These are phyloP conservation scores for Sphaerobolus stellatus DNA, from an alignment of 1,284 basidiomycete species.

Conservation along the genomic window DNA sequence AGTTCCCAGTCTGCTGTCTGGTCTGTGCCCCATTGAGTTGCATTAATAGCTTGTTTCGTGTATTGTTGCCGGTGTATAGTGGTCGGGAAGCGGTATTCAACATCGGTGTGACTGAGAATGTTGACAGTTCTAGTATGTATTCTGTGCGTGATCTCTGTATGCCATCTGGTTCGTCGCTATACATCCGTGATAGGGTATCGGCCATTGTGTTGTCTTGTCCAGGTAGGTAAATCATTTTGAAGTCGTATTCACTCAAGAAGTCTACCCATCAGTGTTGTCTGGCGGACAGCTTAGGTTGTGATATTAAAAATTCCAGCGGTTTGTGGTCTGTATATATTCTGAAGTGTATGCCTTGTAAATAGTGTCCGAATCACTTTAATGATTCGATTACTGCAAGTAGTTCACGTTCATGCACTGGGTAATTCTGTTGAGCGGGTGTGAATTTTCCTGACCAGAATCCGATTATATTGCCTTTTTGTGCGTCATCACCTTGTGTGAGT, in stretches of 20 bases:
- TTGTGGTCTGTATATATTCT: slow-evolving; percentile 35
- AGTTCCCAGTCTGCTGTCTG: too few relatives aligned
- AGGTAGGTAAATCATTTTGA: slow-evolving; percentile 31
- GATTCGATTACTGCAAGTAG: too few relatives aligned
- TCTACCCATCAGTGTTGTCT: slow-evolving; percentile 34
- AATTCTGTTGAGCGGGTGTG: slow-evolving; percentile 31
- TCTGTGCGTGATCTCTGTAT: slow-evolving; percentile 9
- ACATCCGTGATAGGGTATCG: slow-evolving; percentile 17
- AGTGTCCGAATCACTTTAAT: slow-evolving; percentile 19
- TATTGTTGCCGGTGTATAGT: too few relatives aligned
- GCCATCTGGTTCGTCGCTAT: slow-evolving; percentile 13
- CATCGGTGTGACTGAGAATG: too few relatives aligned
- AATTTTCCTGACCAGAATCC: slow-evolving; percentile 32
- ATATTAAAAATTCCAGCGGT: slow-evolving; percentile 29
- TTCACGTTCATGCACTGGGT: slow-evolving; percentile 28
- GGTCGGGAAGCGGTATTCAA: too few relatives aligned
- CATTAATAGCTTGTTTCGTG: too few relatives aligned
- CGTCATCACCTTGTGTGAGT: slow-evolving; percentile 24
- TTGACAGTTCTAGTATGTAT: too few relatives aligned
- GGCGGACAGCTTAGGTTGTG: slow-evolving; percentile 32
- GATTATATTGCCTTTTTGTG: slow-evolving; percentile 17
- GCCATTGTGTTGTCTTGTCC: slow-evolving; percentile 18
- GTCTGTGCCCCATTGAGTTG: too few relatives aligned
- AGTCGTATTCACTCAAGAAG: slow-evolving; percentile 32
- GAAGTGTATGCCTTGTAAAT: slow-evolving; percentile 31